A percentile compares a stretch with the other conserved stretches of the same genome.
phyloP scores from a whole-genome alignment of 306 rosid genomes.

The Arachis hypogaea region DNA sequence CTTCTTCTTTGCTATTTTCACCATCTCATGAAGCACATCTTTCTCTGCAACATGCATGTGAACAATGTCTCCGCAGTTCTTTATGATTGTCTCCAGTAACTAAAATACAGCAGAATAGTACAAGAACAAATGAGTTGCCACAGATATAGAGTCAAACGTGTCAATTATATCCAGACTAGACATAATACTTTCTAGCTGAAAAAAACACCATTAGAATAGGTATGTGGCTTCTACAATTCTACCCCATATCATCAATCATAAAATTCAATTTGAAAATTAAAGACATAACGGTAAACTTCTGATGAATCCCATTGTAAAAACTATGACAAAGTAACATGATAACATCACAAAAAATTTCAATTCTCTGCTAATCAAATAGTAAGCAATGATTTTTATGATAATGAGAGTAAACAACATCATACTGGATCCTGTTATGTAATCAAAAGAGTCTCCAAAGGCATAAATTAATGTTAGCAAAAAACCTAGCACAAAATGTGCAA shows the following conservation, averaged over 20 bases:
- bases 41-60: conserved; percentile 99
- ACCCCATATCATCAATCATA: conserved; percentile 16
- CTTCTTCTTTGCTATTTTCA: conserved; percentile 91
- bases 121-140: conserved; percentile 47
- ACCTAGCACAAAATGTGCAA: neutral
- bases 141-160: conserved; percentile 1
- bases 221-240: neutral
- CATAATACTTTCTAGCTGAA: conserved; percentile 21
- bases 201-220: neutral
- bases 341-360: conserved; percentile 1
- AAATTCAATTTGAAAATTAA: conserved; percentile 17
- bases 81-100: conserved; percentile 92
- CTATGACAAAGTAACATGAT: neutral
- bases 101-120: conserved; percentile 55
- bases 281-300: neutral
- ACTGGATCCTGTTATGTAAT: neutral
- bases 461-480: neutral
- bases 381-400: neutral
- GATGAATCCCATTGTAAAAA: conserved; percentile 6
- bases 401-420: neutral
- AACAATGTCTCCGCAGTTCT: conserved; percentile 97
- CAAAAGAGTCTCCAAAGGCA: neutral
- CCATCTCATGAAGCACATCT: conserved; percentile 95
- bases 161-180: conserved; percentile 22
- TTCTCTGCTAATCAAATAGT: neutral